These are phyloP conservation scores for Rosa multiflora DNA, from an alignment of 306 rosid species.

Conservation along the genomic window DNA sequence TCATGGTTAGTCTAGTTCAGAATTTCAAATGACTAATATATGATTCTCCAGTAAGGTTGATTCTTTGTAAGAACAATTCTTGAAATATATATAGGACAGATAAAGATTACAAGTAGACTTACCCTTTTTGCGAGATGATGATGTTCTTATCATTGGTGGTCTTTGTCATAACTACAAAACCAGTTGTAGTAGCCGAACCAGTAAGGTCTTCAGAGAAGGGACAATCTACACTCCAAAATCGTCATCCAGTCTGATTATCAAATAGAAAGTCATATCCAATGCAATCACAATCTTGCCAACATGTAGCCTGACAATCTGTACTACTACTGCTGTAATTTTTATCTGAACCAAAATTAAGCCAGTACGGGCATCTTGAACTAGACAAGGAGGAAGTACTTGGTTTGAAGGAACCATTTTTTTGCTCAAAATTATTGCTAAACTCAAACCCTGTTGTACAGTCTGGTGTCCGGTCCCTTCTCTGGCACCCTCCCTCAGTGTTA, in stretches of 20 bases:
- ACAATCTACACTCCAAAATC: slow-evolving; percentile 11
- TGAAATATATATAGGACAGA: no score
- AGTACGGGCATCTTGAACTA: neutral
- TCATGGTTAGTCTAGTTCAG: no score
- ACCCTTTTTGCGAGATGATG: no score
- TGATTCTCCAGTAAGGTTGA: no score
- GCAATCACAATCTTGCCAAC: slow-evolving; percentile 4
- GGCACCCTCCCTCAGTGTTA: slow-evolving; percentile 1
- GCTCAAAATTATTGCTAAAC: neutral
- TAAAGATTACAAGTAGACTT: no score
- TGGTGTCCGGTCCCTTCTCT: slow-evolving; percentile 1
- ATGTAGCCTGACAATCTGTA: neutral
- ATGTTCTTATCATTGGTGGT: no score
- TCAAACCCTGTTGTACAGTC: neutral
- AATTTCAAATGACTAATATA: no score
- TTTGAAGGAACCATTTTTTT: neutral
- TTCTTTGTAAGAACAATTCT: no score
- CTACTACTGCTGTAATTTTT: neutral
- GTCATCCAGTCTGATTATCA: neutral
- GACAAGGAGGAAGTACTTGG: neutral
- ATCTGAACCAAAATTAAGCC: neutral
- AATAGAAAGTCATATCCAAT: neutral
- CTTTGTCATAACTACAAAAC: no score
- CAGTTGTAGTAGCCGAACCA: no score
- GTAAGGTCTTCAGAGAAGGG: neutral